Evolutionary conservation across 768 basidiomycete genomes (phyloP), one percentile per base, ranked within the genome.

Genomic region (Auricularia auricula-judae): DNA sequence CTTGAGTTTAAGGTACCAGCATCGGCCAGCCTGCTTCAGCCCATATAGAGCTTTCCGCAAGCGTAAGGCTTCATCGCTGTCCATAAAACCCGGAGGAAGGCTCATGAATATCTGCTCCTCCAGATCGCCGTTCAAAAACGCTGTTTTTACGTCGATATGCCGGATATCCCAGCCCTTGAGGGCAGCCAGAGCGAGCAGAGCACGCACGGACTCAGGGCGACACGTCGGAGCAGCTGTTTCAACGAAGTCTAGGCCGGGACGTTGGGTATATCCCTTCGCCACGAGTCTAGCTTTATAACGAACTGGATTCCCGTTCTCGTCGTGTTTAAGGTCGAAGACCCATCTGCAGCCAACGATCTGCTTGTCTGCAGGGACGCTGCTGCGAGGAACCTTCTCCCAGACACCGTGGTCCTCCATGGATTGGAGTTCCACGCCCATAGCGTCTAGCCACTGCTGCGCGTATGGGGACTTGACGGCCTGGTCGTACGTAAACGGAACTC

Each of bases 201-300:
- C 39, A 5, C 64, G 66, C 23, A 65, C 33, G 8, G 66, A 59
- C 10, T 23, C 44, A 47, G 36, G 29, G 33, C 58, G 53, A 54
- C 43, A 43, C 18, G 43, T 43, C 43, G 43, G 43, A 10, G 43
- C 8, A 18, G 11, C 18, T 18, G 43, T 43, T 14, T 43, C 3
- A 60, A 35, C 10, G 62, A 36, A 64, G 61, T 66, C 62, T 18
- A 62, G 4, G 12, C 65, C 66, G 16, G 62, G 63, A 14, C 53
- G 51, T 54, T 69, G 68, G 21, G 36, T 14, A 61, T 65, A 66
- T 1, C 68, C 68, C 54, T 59, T 58, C 2, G 65, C 67, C 7
- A 65, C 62, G 7, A 65, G 64, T 7, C 62, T 8, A 11, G 64
- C 64, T 34, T 67, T 67, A 60, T 56, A 51, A 43, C 59, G 8